Base-by-base conservation (phyloP, 2,329 filamentous ascomycete species). In the Huntiella omanensis region DNA sequence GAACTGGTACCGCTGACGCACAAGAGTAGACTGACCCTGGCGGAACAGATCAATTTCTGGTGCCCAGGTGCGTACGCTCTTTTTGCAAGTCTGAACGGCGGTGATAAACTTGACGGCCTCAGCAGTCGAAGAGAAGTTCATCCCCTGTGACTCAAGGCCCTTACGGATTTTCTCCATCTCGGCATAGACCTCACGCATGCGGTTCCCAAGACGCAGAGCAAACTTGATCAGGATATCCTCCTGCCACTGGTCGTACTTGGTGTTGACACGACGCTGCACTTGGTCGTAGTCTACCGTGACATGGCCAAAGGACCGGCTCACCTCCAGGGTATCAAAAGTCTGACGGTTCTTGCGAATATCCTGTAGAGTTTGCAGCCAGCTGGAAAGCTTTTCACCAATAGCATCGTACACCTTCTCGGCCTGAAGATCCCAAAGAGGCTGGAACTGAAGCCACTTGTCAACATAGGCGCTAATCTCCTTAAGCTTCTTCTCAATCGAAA, bases 231-330 rank as follows among this genome's bases (percentile, higher is more conserved):
- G 69, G 47, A 98, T 93, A 53, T 99, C 91, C 55, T 95, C 85
- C 61, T 99, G 91, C 91, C 92, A 98, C 60, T 96, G 88, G 58
- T 99, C 92, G 59, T 98, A 99, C 61, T 96, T 98, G 55, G 86
- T 85, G 56, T 96, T 98, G 60, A 99, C 91, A 62, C 94, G 95
- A 48, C 88, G 85, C 62, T 98, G 92, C 0, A 98, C 91, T 61
- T 98, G 92, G 56, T 96, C 91, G 57, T 98, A 98, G 60, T 98
- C 88, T 56, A 99, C 86, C 3, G 82, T 85, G 46, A 96, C 77
- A 60, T 93, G 88, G 4, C 91, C 91, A 58, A 99, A 98, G 1
- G 81, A 82, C 35, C 83, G 81, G 60, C 81, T 91, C 53, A 92
- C 84, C 59, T 95, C 91, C 6, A 88, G 92, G 1, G 88, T 98